Percentiles rank a stretch among this genome's conserved stretches.
phyloP scores from a whole-genome alignment of 225 moss, liverwort and hornwort species.

The Neckera pumila region DNA sequence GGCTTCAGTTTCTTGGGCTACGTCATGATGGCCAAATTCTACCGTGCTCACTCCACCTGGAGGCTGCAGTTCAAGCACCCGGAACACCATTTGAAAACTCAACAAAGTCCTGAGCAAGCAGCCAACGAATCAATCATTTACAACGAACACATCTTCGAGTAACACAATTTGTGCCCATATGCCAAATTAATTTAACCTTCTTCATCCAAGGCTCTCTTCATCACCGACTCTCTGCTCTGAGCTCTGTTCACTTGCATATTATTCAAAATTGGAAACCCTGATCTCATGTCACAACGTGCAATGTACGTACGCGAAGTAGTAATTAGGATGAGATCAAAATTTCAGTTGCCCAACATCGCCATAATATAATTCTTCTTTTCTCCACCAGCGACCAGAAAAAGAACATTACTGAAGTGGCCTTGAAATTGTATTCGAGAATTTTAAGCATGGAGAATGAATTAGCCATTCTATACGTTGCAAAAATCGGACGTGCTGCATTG shows the following conservation, averaged over 20 bases:
- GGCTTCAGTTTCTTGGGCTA: constrained; percentile 50
- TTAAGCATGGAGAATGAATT: neutral
- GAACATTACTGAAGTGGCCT: neutral
- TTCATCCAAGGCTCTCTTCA: neutral
- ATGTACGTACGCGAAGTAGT: neutral
- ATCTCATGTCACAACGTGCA: neutral
- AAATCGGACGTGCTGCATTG: neutral
- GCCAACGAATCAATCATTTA: neutral
- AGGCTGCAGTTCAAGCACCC: constrained; percentile 25
- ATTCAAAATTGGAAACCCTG: neutral
- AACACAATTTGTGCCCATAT: neutral
- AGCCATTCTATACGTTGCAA: neutral
- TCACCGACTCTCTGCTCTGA: neutral
- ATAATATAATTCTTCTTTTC: neutral
- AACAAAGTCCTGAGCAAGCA: neutral
- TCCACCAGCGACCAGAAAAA: neutral
- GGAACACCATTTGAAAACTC: neutral
- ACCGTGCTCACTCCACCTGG: constrained; percentile 57
- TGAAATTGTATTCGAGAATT: neutral
- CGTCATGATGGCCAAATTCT: constrained; percentile 44
- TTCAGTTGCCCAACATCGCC: neutral
- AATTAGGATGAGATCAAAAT: neutral
- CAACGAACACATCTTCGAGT: neutral
- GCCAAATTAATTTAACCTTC: neutral
- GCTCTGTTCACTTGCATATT: neutral